Evolutionary conservation across 345 rosid genomes (phyloP).

Genomic region (Rhodamnia argentea): DNA sequence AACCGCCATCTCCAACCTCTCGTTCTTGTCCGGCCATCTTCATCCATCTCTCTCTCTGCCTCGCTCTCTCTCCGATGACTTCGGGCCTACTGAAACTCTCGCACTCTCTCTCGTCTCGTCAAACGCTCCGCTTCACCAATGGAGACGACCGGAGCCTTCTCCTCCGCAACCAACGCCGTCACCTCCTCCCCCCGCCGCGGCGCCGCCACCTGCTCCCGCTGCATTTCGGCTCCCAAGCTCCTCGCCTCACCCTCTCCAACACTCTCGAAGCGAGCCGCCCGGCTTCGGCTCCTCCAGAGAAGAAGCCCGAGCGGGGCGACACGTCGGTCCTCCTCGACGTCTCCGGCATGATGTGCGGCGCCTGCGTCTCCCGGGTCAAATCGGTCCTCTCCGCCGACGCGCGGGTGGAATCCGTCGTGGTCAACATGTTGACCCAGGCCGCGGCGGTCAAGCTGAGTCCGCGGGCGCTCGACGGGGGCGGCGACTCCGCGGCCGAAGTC

Average conservation of each 20-base stretch:
- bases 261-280: constrained; percentile 42
- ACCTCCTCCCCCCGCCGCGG: neutral
- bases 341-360: constrained; percentile 92
- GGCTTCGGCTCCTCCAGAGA: constrained; percentile 8
- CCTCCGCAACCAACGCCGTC: neutral
- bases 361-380: constrained; percentile 80
- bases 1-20: neutral
- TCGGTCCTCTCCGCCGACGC: constrained; percentile 60
- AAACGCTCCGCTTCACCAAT: neutral
- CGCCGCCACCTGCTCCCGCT: neutral
- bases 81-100: constrained; percentile 24
- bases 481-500: constrained; percentile 17
- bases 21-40: neutral
- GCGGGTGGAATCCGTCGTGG: constrained; percentile 76
- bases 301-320: constrained; percentile 9
- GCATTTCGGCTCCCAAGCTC: constrained; percentile 6
- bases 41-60: neutral
- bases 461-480: constrained; percentile 12
- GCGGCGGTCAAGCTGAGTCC: constrained; percentile 63
- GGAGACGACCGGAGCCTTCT: neutral
- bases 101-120: neutral
- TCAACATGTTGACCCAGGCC: constrained; percentile 86
- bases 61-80: constrained; percentile 25
- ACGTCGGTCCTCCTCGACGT: constrained; percentile 59
- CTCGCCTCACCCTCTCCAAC: constrained; percentile 18